Evolutionary conservation across 495 filamentous ascomycete species (phyloP), one percentile per base, ranked within the genome.

Genomic region (Poronia punctata): DNA sequence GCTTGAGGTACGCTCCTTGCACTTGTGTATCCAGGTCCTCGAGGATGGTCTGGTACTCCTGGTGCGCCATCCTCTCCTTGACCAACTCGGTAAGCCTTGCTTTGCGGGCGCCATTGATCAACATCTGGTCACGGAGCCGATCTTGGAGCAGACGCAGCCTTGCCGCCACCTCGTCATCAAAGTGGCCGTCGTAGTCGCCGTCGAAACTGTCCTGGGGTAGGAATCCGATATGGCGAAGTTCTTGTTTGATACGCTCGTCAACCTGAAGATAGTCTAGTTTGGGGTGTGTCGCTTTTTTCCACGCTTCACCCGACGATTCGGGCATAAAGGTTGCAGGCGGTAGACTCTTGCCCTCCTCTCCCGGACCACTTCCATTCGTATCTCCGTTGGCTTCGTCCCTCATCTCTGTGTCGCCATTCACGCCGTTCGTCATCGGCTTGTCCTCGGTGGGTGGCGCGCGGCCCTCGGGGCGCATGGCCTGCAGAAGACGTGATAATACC

Each of bases 1-100:
- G 84, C 70, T 97, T 97, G 25, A 93, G 79, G 53, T 95, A 99
- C 18, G 89, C 88, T 52, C 86, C 80, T 55, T 96, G 86, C 35
- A 99, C 90, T 62, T 99, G 92, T 37, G 79, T 77, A 64, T 99
- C 92, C 17, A 99, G 80, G 59, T 97, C 92, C 53, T 99, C 92
- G 43, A 90, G 80, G 54, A 99, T 99, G 48, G 88, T 96, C 51
- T 78, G 80, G 64, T 93, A 99, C 58, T 99, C 92, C 49, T 97
- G 92, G 58, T 86, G 76, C 2, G 92, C 93, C 79, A 97, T 86
- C 47, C 85, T 78, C 58, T 93, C 90, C 49, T 86, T 82, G 2
- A 89, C 82, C 14, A 95, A 72, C 12, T 95, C 86, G 2, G 84
- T 75, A 7, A 99, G 74, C 11, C 90, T 72, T 5, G 84, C 75